Evolutionary conservation across 2,329 filamentous ascomycete species (phyloP), one percentile per base, ranked within the genome.

Genomic region (Hymenoscyphus albidus): DNA sequence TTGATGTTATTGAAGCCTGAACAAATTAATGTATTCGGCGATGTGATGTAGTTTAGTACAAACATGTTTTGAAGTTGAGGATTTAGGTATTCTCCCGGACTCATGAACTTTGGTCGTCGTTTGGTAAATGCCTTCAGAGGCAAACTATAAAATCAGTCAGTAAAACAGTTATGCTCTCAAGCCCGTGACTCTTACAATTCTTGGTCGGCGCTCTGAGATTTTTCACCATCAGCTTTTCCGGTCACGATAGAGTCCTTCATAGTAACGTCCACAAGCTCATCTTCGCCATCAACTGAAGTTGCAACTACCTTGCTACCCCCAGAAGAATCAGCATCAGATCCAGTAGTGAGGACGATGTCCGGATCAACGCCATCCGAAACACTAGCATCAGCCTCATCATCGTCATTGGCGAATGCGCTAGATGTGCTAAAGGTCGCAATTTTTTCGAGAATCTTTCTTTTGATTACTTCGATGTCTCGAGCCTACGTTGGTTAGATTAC

Each of bases 181-280:
- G 44, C 44, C n/a, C 9, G 44, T 27, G 5, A 10, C 35, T 38
- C 63, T 60, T 58, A 66, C 59, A 42, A 59, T 51, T 51, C 44
- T 51, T 27, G 44, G 12, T 51, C 44, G 12, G 5, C 44, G 44
- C 18, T 51, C n/a, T 51, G 44, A 27, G 44, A 12, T 13, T 51
- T 51, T 16, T 58, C 51, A 35, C 67, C 66, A 18, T 54, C 22
- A 27, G 69, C 65, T 59, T 51, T 39, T 18, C 22, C 44, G 12
- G 44, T 9, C 18, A 18, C 44, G 12, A 18, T 18, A 18, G 44
- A 79, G 70, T 92, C 89, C 62, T 87, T 88, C 88, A 97, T 93
- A 0, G 90, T 91, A 16, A 99, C 88, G 74, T 97, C 91, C 5
- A 98, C 91, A 72, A 97, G 86, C 67, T 92, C 92, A 67, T 97